Evolutionary conservation across 1,139 yeast species (phyloP), one percentile per base, ranked within the genome.

Genomic region (Yamadazyma pseudoaaseri): DNA sequence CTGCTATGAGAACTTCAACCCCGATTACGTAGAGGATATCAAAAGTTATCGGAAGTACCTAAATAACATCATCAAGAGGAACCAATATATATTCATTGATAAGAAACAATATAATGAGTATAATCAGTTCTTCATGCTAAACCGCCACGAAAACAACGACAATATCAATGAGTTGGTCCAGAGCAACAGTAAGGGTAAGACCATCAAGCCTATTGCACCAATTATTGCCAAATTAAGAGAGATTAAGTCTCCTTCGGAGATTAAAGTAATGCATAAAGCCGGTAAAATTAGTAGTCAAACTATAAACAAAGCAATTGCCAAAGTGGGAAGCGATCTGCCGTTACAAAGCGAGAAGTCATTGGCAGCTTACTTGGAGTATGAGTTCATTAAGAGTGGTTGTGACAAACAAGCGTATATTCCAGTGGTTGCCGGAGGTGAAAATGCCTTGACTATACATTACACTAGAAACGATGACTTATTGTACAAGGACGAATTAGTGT

Each of bases 401-500:
- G 95, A 87, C 43, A 78, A 78, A 42, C 78, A 84, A 28, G 97
- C 97, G 0, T 94, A 94, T 53, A 76, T 90, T 20, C 97, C 99
- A 0, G 99, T 94, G 7, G 95, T 94, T 6, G 99, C 97, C 2
- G 85, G 96, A 27, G 98, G 98, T 2, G 60, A 73, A 16, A 89
- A 89, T 54, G 87, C 96, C 0, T 64, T 89, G 28, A 83, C 92
- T 26, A 87, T 92, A 39, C 97, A 90, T 57, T 90, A 90, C 56
- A 89, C 95, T 0, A 69, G 95, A 41, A 90, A 90, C 51, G 95
- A 90, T 56, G 95, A 86, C 54, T 59, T 82, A 17, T 67, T 90
- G 39, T 73, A 73, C 38, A 70, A 73, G 30, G 89, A 81, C 44
- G 97, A 92, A 42, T 62, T 89, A 68, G 96, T 90, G 6, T 75